A percentile compares a stretch with the other conserved stretches of the same genome.
phyloP scores from a whole-genome alignment of 345 rosid genomes.

The Acer negundo region DNA sequence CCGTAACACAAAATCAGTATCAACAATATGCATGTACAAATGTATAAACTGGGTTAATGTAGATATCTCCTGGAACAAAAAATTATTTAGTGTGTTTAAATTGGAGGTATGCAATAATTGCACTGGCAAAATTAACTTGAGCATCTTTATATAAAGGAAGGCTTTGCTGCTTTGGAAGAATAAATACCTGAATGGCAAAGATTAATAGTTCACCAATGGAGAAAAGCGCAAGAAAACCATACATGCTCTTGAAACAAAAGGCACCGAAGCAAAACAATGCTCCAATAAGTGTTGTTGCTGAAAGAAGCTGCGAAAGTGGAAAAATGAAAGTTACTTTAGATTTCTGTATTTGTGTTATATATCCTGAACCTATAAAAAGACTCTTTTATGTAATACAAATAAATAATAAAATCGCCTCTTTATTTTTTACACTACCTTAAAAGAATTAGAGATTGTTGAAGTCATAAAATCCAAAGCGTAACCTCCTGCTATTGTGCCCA shows the following conservation, averaged over 20 bases:
- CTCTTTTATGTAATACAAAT: background rate
- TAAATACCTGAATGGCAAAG: slow-evolving; percentile 84
- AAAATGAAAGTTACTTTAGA: background rate
- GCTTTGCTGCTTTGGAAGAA: background rate
- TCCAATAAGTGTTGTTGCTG: slow-evolving; percentile 65
- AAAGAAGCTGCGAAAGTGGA: slow-evolving; percentile 67
- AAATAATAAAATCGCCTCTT: background rate
- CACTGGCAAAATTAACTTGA: slow-evolving; percentile 7
- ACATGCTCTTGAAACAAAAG: slow-evolving; percentile 86
- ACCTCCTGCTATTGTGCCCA: slow-evolving; percentile 91
- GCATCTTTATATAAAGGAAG: background rate
- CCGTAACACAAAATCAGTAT: background rate
- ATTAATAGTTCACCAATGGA: slow-evolving; percentile 83
- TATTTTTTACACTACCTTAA: slow-evolving; percentile 55
- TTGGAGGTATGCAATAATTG: background rate
- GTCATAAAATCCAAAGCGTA: slow-evolving; percentile 59
- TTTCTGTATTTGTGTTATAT: background rate
- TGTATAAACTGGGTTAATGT: background rate
- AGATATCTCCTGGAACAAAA: background rate
- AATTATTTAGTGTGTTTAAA: too few relatives aligned
- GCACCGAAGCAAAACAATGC: slow-evolving; percentile 81
- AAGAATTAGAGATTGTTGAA: slow-evolving; percentile 86
- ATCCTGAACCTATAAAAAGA: background rate
- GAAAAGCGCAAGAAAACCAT: slow-evolving; percentile 74
- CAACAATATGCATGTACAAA: background rate